phyloP scores from a whole-genome alignment of 805 yeast genomes.

The Aciculoconidium aculeatum region DNA sequence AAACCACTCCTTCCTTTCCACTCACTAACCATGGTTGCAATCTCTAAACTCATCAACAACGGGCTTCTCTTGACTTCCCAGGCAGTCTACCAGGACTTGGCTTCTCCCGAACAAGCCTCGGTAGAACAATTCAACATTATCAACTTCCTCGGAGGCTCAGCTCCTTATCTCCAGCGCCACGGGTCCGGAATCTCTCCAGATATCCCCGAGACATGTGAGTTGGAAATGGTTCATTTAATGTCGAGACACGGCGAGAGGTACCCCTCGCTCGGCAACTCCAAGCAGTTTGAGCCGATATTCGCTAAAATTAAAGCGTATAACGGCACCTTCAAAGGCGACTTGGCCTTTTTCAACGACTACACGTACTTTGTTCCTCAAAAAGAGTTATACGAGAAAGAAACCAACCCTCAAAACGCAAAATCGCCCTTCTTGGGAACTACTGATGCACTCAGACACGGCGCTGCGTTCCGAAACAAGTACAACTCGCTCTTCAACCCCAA shows the following conservation, averaged over 20 bases:
- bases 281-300: conserved; percentile 19
- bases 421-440: conserved; percentile 48
- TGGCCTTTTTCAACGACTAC: conserved; percentile 50
- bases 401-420: conserved; percentile 37
- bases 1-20: too few species aligned
- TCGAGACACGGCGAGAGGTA: conserved; percentile 79
- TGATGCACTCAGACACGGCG: conserved; percentile 46
- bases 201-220: conserved; percentile 37
- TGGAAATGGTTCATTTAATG: conserved; percentile 64
- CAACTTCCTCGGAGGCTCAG: conserved; percentile 21
- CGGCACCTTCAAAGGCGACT: conserved; percentile 39
- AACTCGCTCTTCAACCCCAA: conserved; percentile 35
- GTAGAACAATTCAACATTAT: conserved; percentile 21
- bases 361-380: conserved; percentile 40
- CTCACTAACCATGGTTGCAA: conserved; percentile 17
- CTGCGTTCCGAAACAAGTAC: conserved; percentile 43
- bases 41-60: conserved; percentile 17
- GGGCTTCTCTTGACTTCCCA: conserved; percentile 20
- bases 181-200: conserved; percentile 22
- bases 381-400: conserved; percentile 43
- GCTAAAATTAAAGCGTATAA: conserved; percentile 21
- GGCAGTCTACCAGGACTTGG: conserved; percentile 17
- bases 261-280: conserved; percentile 29
- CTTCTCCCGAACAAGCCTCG: conserved; percentile 21
- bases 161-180: conserved; percentile 21